Evolutionary conservation across 116 monocot genomes (phyloP).

Genomic region (Phalaenopsis hybrid): DNA sequence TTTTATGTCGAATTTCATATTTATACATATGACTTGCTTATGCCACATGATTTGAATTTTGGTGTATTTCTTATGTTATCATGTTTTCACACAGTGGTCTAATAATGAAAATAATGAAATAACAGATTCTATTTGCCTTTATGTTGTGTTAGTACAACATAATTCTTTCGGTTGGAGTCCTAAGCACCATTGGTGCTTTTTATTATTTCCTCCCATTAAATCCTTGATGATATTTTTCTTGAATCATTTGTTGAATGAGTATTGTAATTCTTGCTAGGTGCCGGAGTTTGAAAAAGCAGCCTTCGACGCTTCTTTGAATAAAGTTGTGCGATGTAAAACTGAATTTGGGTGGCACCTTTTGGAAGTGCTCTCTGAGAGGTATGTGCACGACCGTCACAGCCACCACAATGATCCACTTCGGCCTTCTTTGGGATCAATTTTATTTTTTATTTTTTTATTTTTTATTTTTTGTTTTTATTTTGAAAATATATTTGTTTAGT

Average conservation of each 20-base stretch:
- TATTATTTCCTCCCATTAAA: not conserved
- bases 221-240: not conserved
- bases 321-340: conserved; percentile 94
- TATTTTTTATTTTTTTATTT: too few relatives aligned
- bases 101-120: too few relatives aligned
- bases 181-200: not conserved
- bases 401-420: not conserved
- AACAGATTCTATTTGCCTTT: too few relatives aligned
- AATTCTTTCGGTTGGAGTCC: not conserved
- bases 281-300: conserved; percentile 93
- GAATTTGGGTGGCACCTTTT: conserved; percentile 93
- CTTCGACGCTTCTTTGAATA: conserved; percentile 85
- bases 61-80: too few relatives aligned
- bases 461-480: too few relatives aligned
- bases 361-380: conserved; percentile 96
- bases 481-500: too few relatives aligned
- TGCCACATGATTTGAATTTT: too few relatives aligned
- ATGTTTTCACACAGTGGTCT: too few relatives aligned
- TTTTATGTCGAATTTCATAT: too few relatives aligned
- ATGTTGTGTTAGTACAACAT: not conserved
- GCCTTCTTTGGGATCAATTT: too few relatives aligned
- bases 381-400: not conserved
- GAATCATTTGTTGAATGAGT: not conserved
- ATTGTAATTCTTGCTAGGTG: conserved; percentile 36
- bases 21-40: too few relatives aligned